Conservation (phyloP, 345 rosid genomes). For the Gossypium herbaceum region DNA sequence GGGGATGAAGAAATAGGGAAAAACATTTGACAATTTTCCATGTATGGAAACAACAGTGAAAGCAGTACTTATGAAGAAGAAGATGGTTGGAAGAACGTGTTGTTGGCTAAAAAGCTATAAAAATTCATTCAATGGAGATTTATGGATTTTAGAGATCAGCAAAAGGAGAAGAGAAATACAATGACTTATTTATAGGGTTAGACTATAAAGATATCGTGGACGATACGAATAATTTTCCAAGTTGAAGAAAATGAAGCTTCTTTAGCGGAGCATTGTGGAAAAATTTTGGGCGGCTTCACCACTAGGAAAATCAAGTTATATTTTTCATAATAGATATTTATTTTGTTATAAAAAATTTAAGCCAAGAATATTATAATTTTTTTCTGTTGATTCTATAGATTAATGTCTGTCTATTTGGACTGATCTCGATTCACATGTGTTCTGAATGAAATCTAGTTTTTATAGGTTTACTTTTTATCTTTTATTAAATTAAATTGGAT, state of each 20-base stretch:
- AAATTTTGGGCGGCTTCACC: neutral
- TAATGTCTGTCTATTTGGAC: no score
- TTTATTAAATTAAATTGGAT: no score
- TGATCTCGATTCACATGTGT: no score
- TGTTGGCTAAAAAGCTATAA: neutral
- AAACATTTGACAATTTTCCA: conserved; percentile 41
- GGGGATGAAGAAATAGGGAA: conserved; percentile 33
- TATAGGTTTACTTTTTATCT: no score
- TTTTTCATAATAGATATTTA: no score
- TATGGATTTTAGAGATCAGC: neutral
- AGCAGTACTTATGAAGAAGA: no score
- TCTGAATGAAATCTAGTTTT: no score
- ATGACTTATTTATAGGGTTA: neutral
- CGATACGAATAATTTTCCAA: conserved; percentile 33
- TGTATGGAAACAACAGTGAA: neutral
- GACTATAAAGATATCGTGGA: conserved; percentile 32
- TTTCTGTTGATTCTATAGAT: no score
- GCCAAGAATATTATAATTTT: no score
- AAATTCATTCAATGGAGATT: neutral
- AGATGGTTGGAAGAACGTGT: conserved; percentile 14
- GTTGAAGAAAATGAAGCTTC: neutral
- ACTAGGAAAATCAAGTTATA: no score
- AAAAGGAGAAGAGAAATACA: neutral
- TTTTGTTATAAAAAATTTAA: no score
- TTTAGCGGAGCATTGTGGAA: neutral